Conservation (phyloP, 2,329 filamentous ascomycete species). For the Claviceps sorghi region DNA sequence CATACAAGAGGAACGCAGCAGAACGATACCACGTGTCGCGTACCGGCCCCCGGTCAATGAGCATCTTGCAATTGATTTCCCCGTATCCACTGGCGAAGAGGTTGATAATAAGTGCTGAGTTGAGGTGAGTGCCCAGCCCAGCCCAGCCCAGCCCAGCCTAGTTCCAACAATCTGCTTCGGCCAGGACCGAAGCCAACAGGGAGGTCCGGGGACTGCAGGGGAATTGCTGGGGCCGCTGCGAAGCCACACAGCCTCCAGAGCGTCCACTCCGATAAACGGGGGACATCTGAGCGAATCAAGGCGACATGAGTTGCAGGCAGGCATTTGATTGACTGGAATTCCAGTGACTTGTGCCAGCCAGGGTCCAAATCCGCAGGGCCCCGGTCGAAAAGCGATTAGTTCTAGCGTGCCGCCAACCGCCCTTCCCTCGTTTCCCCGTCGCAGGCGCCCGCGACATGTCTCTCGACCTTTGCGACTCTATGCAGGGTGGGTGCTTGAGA, state of each 20-base stretch:
- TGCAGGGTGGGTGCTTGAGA: background rate
- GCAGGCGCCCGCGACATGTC: background rate
- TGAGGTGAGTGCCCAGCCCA: background rate
- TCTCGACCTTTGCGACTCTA: background rate
- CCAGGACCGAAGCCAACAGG: background rate
- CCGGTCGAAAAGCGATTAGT: background rate
- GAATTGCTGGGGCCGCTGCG: background rate
- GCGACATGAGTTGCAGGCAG: background rate
- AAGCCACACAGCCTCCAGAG: background rate
- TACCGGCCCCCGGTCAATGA: background rate
- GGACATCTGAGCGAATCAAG: background rate
- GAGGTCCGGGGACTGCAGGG: background rate
- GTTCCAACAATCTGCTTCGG: background rate
- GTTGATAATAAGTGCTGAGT: background rate
- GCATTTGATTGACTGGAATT: background rate
- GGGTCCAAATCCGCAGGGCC: background rate
- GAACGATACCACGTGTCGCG: background rate
- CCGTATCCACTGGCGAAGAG: background rate
- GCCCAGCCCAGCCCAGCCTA: background rate
- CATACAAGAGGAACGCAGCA: background rate
- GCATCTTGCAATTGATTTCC: background rate
- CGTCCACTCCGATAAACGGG: background rate
- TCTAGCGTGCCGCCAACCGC: background rate
- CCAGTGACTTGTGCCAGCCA: background rate
- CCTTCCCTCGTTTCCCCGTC: too few species aligned